Base-by-base conservation (phyloP, 2,329 filamentous ascomycete species). In the Neophaeococcomyces mojaviensis region DNA sequence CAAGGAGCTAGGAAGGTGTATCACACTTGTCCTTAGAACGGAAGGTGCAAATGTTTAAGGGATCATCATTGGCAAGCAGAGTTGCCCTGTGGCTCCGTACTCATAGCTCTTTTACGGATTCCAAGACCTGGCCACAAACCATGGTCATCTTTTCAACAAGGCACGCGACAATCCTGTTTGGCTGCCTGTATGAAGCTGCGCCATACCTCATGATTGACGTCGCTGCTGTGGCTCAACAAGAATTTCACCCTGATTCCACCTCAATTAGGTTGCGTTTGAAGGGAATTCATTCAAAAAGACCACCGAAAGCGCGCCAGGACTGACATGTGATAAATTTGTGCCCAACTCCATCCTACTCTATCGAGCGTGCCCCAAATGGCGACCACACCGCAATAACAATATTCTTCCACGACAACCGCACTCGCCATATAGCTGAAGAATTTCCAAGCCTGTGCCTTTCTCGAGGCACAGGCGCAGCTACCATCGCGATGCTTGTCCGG, bases 391-490 rank as follows among this genome's bases (percentile, higher is more conserved):
- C 10, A 20, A 43, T 19, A 43, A 31, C 30, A 34, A 6, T n/a
- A n/a, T 22, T 33, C 19, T 34, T 34, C 22, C 31, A 16, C 18
- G 9, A 39, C 39, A 33, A 8, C 30, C 33, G 3, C 2, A 13
- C 26, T 33, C 6, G 5, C 12, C 9, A 18, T 18, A 2, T 20
- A 39, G 68, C 83, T 1, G 88, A 94, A 62, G 78, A 90, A 62
- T 89, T 96, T 59, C 75, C 86, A 18, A 74, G 79, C 58, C 73
- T 81, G 52, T 89, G 90, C 30, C 41, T 44, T 18, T 31, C 18
- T 15, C 2, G 16, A 39, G 43, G 43, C 43, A 28, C 43, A 33
- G 36, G 36, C 19, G 33, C 33, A 19, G 32, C 26, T 22, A 30
- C 33, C 28, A 31, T 44, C 35, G 34, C 22, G 12, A 46, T 46